Percentiles rank a stretch among this genome's conserved stretches.
phyloP scores from a whole-genome alignment of 208 protist species.

The Trypanosoma avium region DNA sequence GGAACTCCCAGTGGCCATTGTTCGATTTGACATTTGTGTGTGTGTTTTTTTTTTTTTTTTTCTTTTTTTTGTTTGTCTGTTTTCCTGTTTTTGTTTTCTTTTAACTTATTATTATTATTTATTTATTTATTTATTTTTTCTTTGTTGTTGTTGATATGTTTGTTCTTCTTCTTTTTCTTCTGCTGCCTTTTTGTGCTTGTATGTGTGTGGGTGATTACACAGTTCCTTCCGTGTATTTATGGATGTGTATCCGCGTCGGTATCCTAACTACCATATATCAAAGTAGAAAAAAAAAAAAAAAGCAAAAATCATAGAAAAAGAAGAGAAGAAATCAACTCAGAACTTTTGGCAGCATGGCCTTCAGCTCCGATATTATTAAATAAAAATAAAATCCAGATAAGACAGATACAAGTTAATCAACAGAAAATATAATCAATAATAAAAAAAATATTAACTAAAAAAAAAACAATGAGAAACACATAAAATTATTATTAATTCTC shows the following conservation, averaged over 20 bases:
- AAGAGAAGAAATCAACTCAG: slow-evolving; percentile 8
- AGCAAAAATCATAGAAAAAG: background rate
- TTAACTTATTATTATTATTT: too few species aligned
- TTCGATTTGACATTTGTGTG: background rate
- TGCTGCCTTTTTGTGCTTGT: too few species aligned
- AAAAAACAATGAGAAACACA: slow-evolving; percentile 6
- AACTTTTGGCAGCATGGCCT: too few species aligned
- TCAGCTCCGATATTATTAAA: too few species aligned
- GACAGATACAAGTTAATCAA: slow-evolving; percentile 14
- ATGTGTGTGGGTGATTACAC: too few species aligned
- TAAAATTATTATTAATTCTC: background rate
- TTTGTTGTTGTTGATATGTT: too few species aligned
- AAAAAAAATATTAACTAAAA: background rate
- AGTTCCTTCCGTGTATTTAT: too few species aligned
- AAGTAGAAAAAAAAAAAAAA: background rate
- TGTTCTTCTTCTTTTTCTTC: too few species aligned
- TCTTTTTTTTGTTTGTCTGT: too few species aligned
- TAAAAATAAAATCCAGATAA: slow-evolving; percentile 16
- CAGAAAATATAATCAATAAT: slow-evolving; percentile 7
- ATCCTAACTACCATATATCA: background rate
- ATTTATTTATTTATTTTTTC: too few species aligned
- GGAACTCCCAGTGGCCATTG: slow-evolving; percentile 52
- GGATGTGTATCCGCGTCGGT: too few species aligned
- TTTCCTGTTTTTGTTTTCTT: too few species aligned
- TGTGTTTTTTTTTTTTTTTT: background rate